Evolutionary conservation across 139 green algal species (phyloP).

Genomic region (Zygnema cylindricum): DNA sequence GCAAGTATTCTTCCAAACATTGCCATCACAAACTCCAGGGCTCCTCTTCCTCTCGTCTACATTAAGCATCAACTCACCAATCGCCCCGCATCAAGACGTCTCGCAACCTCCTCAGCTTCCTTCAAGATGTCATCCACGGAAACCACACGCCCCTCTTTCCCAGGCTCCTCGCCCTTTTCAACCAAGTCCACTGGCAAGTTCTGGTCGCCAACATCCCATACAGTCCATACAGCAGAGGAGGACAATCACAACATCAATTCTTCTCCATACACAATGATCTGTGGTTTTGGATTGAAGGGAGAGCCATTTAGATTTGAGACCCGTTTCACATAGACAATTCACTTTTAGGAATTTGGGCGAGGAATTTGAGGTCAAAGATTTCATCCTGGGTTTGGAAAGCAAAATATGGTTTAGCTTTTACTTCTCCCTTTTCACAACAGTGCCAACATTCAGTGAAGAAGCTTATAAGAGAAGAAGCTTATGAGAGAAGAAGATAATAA

Average conservation of each 20-base stretch:
- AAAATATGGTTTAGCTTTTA: too few relatives aligned
- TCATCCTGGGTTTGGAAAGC: too few relatives aligned
- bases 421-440: too few relatives aligned
- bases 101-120: constrained; percentile 10
- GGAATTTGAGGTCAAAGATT: too few relatives aligned
- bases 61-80: constrained; percentile 26
- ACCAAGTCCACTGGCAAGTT: not conserved
- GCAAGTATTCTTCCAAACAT: too few relatives aligned
- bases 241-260: not conserved
- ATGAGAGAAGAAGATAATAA: too few relatives aligned
- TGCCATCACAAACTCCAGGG: too few relatives aligned
- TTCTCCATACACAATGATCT: not conserved
- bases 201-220: not conserved
- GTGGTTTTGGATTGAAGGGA: not conserved
- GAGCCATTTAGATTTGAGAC: not conserved
- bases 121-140: constrained; percentile 22
- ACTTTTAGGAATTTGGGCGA: not conserved
- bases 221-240: not conserved
- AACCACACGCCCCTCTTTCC: constrained; percentile 2
- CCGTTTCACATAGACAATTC: not conserved
- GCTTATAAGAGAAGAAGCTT: too few relatives aligned
- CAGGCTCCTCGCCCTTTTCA: not conserved
- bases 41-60: too few relatives aligned
- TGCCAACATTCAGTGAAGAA: too few relatives aligned
- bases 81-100: not conserved